A percentile compares a stretch with the other conserved stretches of the same genome.
phyloP scores from a whole-genome alignment of 306 rosid genomes.

The Rosa persica region DNA sequence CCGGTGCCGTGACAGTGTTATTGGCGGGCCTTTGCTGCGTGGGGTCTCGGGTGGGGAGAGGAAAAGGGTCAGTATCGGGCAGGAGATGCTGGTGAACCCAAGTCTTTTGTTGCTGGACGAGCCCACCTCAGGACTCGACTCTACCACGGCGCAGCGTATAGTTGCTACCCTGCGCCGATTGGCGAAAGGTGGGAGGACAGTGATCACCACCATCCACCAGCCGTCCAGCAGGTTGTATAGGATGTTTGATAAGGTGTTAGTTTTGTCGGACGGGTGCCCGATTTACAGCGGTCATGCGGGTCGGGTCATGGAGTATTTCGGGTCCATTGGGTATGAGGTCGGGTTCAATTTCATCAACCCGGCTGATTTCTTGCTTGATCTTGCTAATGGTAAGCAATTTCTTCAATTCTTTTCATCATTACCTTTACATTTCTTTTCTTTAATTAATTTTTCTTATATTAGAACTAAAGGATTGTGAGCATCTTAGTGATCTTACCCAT shows the following conservation, averaged over 20 bases:
- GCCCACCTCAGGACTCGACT: constrained; percentile 89
- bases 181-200: constrained; percentile 70
- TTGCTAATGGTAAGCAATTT: constrained; percentile 69
- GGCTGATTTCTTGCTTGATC: constrained; percentile 83
- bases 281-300: constrained; percentile 57
- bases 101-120: constrained; percentile 71
- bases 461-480: background rate
- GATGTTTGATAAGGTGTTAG: constrained; percentile 83
- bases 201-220: constrained; percentile 79
- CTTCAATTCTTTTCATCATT: constrained; percentile 7
- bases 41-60: constrained; percentile 88
- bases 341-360: constrained; percentile 72
- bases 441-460: too few relatives aligned
- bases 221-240: constrained; percentile 70
- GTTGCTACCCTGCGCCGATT: constrained; percentile 39
- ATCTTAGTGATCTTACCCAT: background rate
- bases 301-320: constrained; percentile 75
- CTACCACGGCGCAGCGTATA: constrained; percentile 71
- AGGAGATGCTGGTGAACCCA: constrained; percentile 85
- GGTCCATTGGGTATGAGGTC: constrained; percentile 54
- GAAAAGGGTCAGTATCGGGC: constrained; percentile 84
- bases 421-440: background rate
- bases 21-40: constrained; percentile 55
- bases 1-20: constrained; percentile 49
- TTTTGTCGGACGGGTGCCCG: constrained; percentile 65